These are phyloP conservation scores for Bruguiera sexangula DNA, from an alignment of 345 rosid species.

Conservation along the genomic window DNA sequence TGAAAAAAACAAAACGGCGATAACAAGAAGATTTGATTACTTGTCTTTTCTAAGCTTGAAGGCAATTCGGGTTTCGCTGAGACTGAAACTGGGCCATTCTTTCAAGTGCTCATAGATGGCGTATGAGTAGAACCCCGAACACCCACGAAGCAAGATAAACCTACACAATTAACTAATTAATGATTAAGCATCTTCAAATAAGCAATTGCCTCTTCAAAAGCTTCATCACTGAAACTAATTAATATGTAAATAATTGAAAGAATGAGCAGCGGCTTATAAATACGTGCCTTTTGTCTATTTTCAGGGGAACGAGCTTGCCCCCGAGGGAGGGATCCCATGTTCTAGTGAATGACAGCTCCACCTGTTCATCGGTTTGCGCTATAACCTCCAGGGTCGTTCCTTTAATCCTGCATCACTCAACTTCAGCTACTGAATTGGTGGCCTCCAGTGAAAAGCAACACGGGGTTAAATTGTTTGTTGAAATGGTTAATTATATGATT, in stretches of 20 bases:
- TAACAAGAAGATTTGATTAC: constrained; percentile 29
- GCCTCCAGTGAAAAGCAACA: too few relatives aligned
- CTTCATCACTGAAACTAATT: background rate
- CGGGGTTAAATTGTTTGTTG: too few relatives aligned
- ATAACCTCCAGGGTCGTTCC: constrained; percentile 8
- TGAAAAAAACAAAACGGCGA: too few relatives aligned
- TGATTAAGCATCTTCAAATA: background rate
- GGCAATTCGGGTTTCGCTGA: constrained; percentile 71
- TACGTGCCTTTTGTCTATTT: constrained; percentile 8
- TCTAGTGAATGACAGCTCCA: constrained; percentile 25
- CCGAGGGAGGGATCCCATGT: constrained; percentile 9
- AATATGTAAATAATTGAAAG: too few relatives aligned
- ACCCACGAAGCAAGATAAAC: constrained; percentile 61
- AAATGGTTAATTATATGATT: too few relatives aligned
- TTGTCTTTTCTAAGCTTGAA: constrained; percentile 80
- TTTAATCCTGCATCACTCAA: constrained; percentile 11
- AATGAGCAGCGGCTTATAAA: background rate
- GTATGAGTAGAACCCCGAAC: constrained; percentile 79
- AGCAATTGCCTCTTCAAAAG: background rate
- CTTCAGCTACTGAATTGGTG: too few relatives aligned
- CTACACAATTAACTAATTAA: constrained; percentile 23
- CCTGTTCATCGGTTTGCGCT: constrained; percentile 19
- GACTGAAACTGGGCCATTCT: constrained; percentile 80
- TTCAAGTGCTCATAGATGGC: constrained; percentile 66
- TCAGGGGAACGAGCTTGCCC: background rate